phyloP scores from a whole-genome alignment of 176 grass and related monocot species.

The Tuctoria greenei region DNA sequence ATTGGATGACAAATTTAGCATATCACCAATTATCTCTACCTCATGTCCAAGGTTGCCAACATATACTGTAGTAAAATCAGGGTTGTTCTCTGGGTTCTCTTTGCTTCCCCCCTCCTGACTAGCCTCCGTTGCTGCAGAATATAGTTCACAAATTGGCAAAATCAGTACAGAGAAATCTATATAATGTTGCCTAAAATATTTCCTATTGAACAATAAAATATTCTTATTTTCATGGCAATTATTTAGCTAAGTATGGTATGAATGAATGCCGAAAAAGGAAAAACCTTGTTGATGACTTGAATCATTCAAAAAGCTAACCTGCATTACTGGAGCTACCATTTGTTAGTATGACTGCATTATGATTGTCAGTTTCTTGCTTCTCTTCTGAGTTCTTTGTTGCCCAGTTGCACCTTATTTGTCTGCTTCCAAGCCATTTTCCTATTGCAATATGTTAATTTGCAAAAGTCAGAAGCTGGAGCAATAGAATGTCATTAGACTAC shows the following conservation, averaged over 20 bases:
- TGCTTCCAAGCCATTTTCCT: constrained; percentile 88
- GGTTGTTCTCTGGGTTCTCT: constrained; percentile 74
- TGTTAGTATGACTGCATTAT: constrained; percentile 72
- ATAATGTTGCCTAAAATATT: constrained; percentile 2
- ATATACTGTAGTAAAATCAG: constrained; percentile 83
- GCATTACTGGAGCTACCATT: constrained; percentile 59
- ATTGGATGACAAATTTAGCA: too few relatives aligned
- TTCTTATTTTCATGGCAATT: constrained; percentile 11
- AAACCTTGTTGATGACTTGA: constrained; percentile 2
- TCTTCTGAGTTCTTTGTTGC: constrained; percentile 79
- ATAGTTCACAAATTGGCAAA: neutral
- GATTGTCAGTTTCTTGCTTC: constrained; percentile 70
- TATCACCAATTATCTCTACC: constrained; percentile 35
- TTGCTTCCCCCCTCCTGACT: constrained; percentile 57
- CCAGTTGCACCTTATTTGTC: constrained; percentile 88
- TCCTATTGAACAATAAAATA: neutral
- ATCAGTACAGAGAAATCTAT: constrained; percentile 8
- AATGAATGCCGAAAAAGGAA: neutral
- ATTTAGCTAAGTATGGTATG: constrained; percentile 8
- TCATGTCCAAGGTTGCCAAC: constrained; percentile 80
- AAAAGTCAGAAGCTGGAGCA: constrained; percentile 22
- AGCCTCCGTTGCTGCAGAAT: constrained; percentile 45
- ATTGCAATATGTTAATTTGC: constrained; percentile 12
- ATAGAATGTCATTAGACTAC: constrained; percentile 4
- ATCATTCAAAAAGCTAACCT: constrained; percentile 46